A percentile compares a stretch with the other conserved stretches of the same genome.
Evolutionary conservation across 129 eudicot genomes (phyloP).

Genomic region (Chrysanthemum lavandulifolium): DNA sequence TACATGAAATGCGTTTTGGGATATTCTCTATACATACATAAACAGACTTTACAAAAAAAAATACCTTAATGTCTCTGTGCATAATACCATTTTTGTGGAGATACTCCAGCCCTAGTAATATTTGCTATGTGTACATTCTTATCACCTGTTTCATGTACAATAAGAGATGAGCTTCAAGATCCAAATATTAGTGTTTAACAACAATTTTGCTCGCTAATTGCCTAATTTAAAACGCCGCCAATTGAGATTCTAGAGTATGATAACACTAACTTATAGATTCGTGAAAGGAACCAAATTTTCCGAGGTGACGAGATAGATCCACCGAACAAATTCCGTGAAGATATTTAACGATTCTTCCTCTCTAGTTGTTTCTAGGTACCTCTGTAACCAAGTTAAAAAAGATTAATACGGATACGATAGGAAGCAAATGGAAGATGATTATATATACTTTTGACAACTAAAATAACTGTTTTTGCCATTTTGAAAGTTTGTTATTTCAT

Average conservation of each 20-base stretch:
- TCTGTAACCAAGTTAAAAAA: conserved; percentile 41
- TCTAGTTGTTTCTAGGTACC: conserved; percentile 92
- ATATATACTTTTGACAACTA: background rate
- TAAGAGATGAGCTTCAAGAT: background rate
- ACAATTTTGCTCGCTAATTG: conserved; percentile 7
- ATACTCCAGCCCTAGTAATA: conserved; percentile 82
- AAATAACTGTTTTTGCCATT: background rate
- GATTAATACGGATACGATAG: conserved; percentile 11
- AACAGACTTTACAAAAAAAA: background rate
- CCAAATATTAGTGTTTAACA: conserved; percentile 9
- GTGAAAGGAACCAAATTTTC: conserved; percentile 96
- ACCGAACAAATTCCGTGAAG: conserved; percentile 96
- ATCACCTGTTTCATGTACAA: conserved; percentile 57
- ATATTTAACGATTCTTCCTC: conserved; percentile 85
- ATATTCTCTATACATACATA: conserved; percentile 26
- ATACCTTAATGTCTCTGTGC: conserved; percentile 98
- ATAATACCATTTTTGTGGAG: conserved; percentile 90
- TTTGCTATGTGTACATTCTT: conserved; percentile 90
- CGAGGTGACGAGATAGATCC: conserved; percentile 94
- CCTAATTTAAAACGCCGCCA: background rate
- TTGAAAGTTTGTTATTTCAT: background rate
- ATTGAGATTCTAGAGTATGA: background rate
- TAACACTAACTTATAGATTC: conserved; percentile 73
- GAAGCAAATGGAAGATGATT: conserved; percentile 1
- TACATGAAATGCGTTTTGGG: conserved; percentile 15